Conservation (phyloP, 208 protist species). For the Jaenimonas drosophilae region DNA sequence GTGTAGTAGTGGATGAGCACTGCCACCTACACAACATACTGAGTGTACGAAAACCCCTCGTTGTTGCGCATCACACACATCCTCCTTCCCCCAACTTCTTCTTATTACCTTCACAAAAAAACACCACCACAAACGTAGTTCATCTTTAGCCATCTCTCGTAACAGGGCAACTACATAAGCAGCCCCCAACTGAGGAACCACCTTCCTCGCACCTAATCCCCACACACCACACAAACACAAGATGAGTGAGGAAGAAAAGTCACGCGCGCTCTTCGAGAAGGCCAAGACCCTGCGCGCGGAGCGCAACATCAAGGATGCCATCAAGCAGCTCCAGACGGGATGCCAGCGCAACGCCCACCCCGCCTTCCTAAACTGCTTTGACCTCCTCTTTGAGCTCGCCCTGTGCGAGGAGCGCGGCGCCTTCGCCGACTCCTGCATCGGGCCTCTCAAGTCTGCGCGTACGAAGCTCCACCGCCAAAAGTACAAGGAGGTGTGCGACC, state of each 20-base stretch:
- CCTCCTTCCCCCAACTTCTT: too few species aligned
- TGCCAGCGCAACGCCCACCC: constrained; percentile 21
- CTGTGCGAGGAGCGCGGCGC: constrained; percentile 23
- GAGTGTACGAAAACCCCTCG: too few species aligned
- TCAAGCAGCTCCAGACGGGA: constrained; percentile 30
- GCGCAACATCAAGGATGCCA: constrained; percentile 34
- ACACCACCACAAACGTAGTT: too few species aligned
- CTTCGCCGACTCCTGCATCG: constrained; percentile 20
- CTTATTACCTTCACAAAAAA: too few species aligned
- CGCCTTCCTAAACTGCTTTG: constrained; percentile 35
- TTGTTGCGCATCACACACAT: too few species aligned
- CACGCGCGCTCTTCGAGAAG: constrained; percentile 37
- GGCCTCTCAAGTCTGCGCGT: constrained; percentile 38
- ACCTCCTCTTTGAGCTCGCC: constrained; percentile 46
- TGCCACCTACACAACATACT: too few species aligned
- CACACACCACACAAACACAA: too few species aligned
- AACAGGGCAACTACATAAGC: neutral
- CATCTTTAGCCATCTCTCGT: too few species aligned
- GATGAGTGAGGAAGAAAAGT: constrained; percentile 31
- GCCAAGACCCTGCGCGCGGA: constrained; percentile 29
- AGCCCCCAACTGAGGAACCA: neutral
- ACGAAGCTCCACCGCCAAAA: too few species aligned
- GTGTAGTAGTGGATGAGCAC: too few species aligned
- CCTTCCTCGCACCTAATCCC: constrained; percentile 2
- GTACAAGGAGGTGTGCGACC: constrained; percentile 40